Base-by-base conservation (phyloP, 2,329 filamentous ascomycete genomes). In the Magnaporthales sp. region DNA sequence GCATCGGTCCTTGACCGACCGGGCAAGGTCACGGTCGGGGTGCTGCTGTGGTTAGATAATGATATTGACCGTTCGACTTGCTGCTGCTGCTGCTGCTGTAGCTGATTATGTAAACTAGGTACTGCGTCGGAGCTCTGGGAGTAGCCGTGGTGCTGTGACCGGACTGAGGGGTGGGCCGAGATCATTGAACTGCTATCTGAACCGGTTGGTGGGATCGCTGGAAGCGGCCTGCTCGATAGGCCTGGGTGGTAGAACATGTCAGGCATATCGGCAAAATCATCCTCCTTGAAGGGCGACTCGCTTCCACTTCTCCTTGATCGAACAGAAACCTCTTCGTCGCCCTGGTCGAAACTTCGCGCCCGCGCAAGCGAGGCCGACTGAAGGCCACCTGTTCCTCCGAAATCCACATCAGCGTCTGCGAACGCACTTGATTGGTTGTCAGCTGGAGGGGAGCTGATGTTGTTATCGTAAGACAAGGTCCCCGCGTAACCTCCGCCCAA, bases 161-260 rank as follows among this genome's bases (percentile, higher is more conserved):
- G 78, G 68, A 77, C 81, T 66, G 77, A 80, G 70, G 76, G 81
- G 64, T 82, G 80, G 0, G 80, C 73, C 46, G 82, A 83, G 66
- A 84, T 72, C 74, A 85, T 74, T 0, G 82, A 82, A 73, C 81
- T 84, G 70, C 80, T 82, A 67, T 92, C 91, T 2, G 87, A 60
- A 26, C 56, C 56, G 8, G 83, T 85, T 58, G 85, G 81, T 4
- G 86, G 87, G 2, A 89, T 79, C 8, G 86, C 86, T 70, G 80
- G 91, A 73, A 81, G 89, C 77, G 78, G 93, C 78, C 80, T 87
- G 81, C 72, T 81, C 69, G 86, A 80, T 74, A 93, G 87, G 54
- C 92, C 92, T 22, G 93, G 93, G 73, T 98, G 93, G 75, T 96
- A 99, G 75, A 97, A 97, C 74, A 98, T 88, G 72, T 97, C 95